Evolutionary conservation across 73 alveolate genomes (phyloP), one percentile per base, ranked within the genome.

Genomic region (Blepharisma stoltei): DNA sequence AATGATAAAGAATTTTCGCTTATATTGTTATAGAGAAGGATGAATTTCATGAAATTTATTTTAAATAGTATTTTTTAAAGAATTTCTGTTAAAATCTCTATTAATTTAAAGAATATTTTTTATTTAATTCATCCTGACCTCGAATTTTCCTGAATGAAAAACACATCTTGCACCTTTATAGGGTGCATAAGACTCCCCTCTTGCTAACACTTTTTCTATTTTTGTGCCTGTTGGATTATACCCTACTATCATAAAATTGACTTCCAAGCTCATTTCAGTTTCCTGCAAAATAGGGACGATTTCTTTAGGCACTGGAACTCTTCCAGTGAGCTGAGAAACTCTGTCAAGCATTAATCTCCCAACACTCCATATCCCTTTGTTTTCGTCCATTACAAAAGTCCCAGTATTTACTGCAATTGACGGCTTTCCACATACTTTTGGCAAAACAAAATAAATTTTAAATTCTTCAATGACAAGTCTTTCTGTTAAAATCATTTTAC

Each of bases 81-180:
- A n/a, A n/a, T n/a, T n/a, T n/a, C n/a, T n/a, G 3, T 32, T 32
- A 32, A 32, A 32, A 32, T 32, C 0, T 32, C 3, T 0, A 32
- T 32, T 32, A 32, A 32, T 32, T 32, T 32, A 32, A 32, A 32
- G 3, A 32, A 32, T 32, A 32, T 32, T 32, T 32, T 32, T 32
- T 32, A 32, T 32, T 69, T 43, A 69, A 18, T n/a, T n/a, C 55
- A 69, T 44, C 5, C 79, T 18, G 27, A 69, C 65, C 5, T 69
- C 79, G 27, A 44, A 69, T 38, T 69, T 46, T 1, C 79, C 79
- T 69, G 79, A 38, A 44, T 69, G 55, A 20, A 46, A 44, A 11
- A 69, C 79, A 43, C 79, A 69, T 69, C 79, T 18, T 14, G 79
- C 79, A 14, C 79, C 79, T 69, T 69, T 69, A 43, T 69, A 69